Evolutionary conservation across 345 rosid species (phyloP).

Genomic region (Orychophragmus violaceus): DNA sequence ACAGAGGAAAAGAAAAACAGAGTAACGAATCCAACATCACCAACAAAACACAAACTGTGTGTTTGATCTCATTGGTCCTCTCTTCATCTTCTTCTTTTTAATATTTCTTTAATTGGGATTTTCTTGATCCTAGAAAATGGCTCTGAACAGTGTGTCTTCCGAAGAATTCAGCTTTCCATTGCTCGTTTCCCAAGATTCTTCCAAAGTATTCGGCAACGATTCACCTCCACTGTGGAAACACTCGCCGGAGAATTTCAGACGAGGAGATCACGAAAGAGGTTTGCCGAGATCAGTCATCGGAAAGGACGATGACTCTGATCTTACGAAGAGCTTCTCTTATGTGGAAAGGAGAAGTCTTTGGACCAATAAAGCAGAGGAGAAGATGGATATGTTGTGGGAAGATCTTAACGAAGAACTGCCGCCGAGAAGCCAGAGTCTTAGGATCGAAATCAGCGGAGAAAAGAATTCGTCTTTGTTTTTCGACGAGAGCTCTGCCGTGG

Average conservation of each 20-base stretch:
- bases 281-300: background rate
- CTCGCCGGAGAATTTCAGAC: constrained; percentile 35
- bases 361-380: constrained; percentile 36
- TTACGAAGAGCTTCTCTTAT: constrained; percentile 36
- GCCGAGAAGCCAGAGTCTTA: constrained; percentile 20
- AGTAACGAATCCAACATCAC: constrained; percentile 38
- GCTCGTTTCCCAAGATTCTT: constrained; percentile 20
- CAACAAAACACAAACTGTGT: constrained; percentile 29
- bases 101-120: no score
- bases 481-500: constrained; percentile 8
- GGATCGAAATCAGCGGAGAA: background rate
- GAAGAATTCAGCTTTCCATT: constrained; percentile 78
- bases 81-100: background rate
- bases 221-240: constrained; percentile 71
- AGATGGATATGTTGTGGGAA: constrained; percentile 88
- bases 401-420: constrained; percentile 66
- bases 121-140: constrained; percentile 23
- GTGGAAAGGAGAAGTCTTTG: constrained; percentile 23
- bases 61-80: constrained; percentile 10
- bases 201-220: constrained; percentile 30
- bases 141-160: constrained; percentile 15
- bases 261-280: background rate
- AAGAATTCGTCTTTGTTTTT: background rate
- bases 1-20: constrained; percentile 12
- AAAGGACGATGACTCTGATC: background rate